Conservation (phyloP, 129 eudicot species). For the Mikania micrantha region DNA sequence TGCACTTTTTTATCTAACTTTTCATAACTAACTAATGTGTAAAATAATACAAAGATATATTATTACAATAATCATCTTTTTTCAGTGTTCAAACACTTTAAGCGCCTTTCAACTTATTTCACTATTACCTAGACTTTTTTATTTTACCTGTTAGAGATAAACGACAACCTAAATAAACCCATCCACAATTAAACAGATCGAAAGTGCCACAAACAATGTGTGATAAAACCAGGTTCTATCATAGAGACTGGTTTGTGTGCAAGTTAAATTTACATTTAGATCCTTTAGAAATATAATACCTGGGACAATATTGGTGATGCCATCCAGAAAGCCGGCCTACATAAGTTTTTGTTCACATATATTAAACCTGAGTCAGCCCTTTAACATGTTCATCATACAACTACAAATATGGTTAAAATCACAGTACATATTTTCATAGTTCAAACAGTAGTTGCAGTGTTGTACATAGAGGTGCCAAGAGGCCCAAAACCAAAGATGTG, state of each 20-base stretch:
- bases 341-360: background rate
- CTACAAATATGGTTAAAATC: background rate
- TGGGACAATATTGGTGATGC: conserved; percentile 87
- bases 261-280: background rate
- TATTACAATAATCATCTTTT: too few species aligned
- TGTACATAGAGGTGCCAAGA: background rate
- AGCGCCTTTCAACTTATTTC: background rate
- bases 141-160: background rate
- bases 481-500: too few species aligned
- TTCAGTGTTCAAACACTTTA: too few species aligned
- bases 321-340: conserved; percentile 98
- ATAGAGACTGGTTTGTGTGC: background rate
- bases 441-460: background rate
- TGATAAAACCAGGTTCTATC: background rate
- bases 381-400: background rate
- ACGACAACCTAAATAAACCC: background rate
- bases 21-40: too few species aligned
- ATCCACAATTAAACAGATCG: background rate
- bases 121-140: background rate
- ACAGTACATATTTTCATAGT: background rate
- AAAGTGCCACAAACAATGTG: background rate
- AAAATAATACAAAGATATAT: too few species aligned
- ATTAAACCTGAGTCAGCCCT: background rate
- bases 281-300: conserved; percentile 38
- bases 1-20: too few species aligned